These are phyloP conservation scores for Talaromyces sp. DNA, from an alignment of 2,329 filamentous ascomycete species.

Conservation along the genomic window DNA sequence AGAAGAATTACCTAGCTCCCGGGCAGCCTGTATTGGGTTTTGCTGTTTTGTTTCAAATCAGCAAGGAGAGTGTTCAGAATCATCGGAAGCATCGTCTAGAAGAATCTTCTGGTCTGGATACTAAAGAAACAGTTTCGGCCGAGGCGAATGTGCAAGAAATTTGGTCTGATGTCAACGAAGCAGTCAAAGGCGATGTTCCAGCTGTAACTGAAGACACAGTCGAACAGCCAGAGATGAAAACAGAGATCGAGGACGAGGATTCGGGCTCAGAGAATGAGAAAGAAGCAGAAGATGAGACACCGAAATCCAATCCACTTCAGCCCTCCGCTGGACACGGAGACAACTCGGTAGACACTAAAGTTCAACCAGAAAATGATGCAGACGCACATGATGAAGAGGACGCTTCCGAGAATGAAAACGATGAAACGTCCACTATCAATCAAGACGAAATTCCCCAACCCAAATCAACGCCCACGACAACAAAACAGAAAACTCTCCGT, in stretches of 20 bases:
- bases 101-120: constrained; percentile 19
- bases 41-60: constrained; percentile 80
- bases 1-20: constrained; percentile 87
- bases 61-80: constrained; percentile 75
- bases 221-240: not conserved
- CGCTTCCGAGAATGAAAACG: constrained; percentile 2
- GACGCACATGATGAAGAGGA: constrained; percentile 14
- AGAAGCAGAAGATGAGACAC: constrained; percentile 10
- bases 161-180: constrained; percentile 22
- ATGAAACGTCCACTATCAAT: not conserved
- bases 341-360: not conserved
- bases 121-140: not conserved
- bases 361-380: constrained; percentile 26
- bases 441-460: not conserved
- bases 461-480: not conserved
- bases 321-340: constrained; percentile 16
- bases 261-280: constrained; percentile 10
- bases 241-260: not conserved
- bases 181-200: not conserved
- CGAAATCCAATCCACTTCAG: constrained; percentile 13
- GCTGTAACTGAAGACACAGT: not conserved
- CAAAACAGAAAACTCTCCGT: constrained; percentile 37
- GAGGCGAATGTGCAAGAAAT: not conserved
- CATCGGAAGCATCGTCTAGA: constrained; percentile 68
- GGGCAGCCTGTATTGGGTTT: constrained; percentile 83